Percentiles rank a stretch among this genome's conserved stretches.
Conservation (phyloP, 257 asterid species). For the Gynochthodes officinalis region DNA sequence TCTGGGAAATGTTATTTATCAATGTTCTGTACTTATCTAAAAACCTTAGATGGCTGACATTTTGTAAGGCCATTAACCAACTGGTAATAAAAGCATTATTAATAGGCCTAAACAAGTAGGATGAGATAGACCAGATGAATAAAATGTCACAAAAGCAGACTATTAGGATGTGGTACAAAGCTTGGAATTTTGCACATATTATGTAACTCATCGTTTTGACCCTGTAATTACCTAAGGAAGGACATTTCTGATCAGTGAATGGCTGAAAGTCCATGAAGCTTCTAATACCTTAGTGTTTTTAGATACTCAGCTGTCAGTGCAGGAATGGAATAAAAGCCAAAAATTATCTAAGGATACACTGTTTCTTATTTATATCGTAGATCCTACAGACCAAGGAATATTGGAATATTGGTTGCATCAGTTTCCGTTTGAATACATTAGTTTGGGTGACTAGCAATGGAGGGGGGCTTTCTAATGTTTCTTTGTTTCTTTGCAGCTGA, state of each 20-base stretch:
- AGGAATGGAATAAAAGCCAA: not conserved
- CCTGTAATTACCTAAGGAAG: not conserved
- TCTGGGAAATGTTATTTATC: not conserved
- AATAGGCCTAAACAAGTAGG: not conserved
- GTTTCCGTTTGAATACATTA: not conserved
- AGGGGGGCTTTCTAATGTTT: not conserved
- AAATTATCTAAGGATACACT: not conserved
- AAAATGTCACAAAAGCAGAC: not conserved
- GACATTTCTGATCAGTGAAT: not conserved
- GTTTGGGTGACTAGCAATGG: not conserved
- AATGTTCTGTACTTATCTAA: not conserved
- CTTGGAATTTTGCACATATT: not conserved
- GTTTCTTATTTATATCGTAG: not conserved
- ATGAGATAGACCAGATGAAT: not conserved
- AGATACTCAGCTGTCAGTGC: not conserved
- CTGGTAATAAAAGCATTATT: not conserved
- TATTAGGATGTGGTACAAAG: not conserved
- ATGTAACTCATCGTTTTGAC: not conserved
- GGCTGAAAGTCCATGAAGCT: not conserved
- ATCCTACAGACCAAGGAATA: too few relatives aligned
- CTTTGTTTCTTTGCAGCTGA: constrained; percentile 51
- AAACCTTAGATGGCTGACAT: not conserved
- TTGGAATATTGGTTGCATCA: not conserved
- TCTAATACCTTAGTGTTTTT: not conserved
- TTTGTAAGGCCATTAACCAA: not conserved